Evolutionary conservation across 83 land plant genomes (phyloP), one percentile per base, ranked within the genome.

Genomic region (Thuja plicata): DNA sequence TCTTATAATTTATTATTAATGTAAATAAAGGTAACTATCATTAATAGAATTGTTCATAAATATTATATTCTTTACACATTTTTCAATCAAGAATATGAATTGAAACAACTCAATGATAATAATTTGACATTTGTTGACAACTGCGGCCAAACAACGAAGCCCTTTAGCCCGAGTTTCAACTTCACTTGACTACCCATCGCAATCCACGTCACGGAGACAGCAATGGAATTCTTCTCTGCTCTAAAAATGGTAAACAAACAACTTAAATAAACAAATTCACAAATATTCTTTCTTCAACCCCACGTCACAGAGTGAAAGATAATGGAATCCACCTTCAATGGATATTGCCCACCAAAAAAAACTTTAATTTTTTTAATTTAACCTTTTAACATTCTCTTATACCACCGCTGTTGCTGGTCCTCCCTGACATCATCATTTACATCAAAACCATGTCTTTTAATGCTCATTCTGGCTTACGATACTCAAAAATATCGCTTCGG

Each of bases 261-360:
- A 5, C 73, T 66, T 27, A 66, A 66, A 21, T 9, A 43, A 43
- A 43, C 5, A 43, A 43, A 16, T 19, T 60, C 8, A 60, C 8
- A 19, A 40, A 79, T 38, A 82, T 82, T 82, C 85, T 43, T 82
- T 82, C 21, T n/a, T 82, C 35, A 30, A n/a, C 55, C 35, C 10
- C 37, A 83, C 12, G 34, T 8, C 48, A n/a, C 34, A 40, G 85
- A 30, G 32, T 27, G n/a, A 66, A 66, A 48, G 27, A 48, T 46
- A 45, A 83, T 83, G 85, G 85, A 83, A 48, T 13, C 54, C 55
- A 12, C 85, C 85, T 15, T 83, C 19, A n/a, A 45, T 48, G 10
- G 85, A 83, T 83, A 48, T 48, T 12, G 85, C 85, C 5, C 85
- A 83, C 85, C 85, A 43, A 83, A 48, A 11, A 11, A 5, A n/a